phyloP scores from a whole-genome alignment of 1,284 basidiomycete genomes.

The Thecaphora thlaspeos region DNA sequence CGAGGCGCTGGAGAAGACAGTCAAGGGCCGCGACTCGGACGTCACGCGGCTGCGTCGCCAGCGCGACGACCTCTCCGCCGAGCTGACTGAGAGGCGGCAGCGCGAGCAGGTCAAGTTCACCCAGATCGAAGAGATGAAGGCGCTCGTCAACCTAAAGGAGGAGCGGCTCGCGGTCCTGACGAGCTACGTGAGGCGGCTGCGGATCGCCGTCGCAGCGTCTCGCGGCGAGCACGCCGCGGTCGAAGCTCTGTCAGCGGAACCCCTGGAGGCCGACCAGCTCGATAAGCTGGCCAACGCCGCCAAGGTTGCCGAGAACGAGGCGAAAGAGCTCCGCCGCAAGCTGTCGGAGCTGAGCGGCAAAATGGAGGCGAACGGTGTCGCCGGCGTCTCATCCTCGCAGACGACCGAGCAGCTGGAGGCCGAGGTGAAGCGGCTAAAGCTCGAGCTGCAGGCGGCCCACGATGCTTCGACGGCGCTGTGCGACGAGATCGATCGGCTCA shows the following conservation, averaged over 20 bases:
- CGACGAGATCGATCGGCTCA: constrained; percentile 80
- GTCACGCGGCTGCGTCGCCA: constrained; percentile 22
- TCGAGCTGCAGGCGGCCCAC: constrained; percentile 25
- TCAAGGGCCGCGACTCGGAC: constrained; percentile 69
- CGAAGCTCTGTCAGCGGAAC: constrained; percentile 67
- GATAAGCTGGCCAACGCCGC: constrained; percentile 14
- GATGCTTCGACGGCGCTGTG: constrained; percentile 61
- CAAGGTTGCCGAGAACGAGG: constrained; percentile 4
- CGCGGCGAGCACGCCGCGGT: constrained; percentile 72
- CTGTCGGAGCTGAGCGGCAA: background rate
- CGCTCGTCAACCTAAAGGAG: constrained; percentile 59
- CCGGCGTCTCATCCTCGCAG: too few species aligned
- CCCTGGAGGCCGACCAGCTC: constrained; percentile 23
- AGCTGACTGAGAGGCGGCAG: constrained; percentile 46
- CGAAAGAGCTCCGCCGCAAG: constrained; percentile 5
- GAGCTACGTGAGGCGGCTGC: constrained; percentile 74
- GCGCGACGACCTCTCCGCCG: constrained; percentile 37
- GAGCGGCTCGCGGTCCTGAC: constrained; percentile 73
- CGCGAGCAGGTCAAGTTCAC: constrained; percentile 49
- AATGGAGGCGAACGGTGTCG: constrained; percentile 1
- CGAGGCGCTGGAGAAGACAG: constrained; percentile 72
- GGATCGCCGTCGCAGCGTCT: constrained; percentile 73
- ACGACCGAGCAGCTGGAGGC: constrained; percentile 56
- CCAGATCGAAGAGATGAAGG: constrained; percentile 53
- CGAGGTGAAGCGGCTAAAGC: constrained; percentile 64